phyloP scores from a whole-genome alignment of 768 basidiomycete species.

The Boletellus sp. region DNA sequence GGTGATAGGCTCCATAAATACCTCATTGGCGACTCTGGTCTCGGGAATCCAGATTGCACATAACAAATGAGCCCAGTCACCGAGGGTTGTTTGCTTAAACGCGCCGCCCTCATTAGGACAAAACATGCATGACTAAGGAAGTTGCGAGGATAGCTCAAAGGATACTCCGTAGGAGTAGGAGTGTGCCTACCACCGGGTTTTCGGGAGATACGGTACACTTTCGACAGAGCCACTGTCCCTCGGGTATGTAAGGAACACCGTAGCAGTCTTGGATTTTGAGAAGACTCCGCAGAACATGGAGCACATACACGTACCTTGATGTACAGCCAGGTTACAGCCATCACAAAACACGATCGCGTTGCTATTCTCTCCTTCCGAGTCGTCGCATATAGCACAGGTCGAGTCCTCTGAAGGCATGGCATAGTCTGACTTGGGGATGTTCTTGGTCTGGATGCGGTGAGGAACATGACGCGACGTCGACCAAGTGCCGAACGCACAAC shows the following conservation, averaged over 20 bases:
- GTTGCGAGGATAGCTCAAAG: neutral
- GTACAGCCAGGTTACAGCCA: conserved; percentile 98
- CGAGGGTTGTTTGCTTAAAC: conserved; percentile 92
- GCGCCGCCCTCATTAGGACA: conserved; percentile 97
- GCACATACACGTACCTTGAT: conserved; percentile 70
- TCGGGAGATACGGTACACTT: conserved; percentile 99
- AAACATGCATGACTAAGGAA: conserved; percentile 76
- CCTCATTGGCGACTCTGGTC: conserved; percentile 86
- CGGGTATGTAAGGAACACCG: conserved; percentile 97
- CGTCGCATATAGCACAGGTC: conserved; percentile 95
- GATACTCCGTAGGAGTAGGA: neutral
- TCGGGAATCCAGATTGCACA: conserved; percentile 99
- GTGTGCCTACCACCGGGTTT: conserved; percentile 76
- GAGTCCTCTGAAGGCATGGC: conserved; percentile 93
- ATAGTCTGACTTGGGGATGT: conserved; percentile 84
- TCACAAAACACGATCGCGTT: conserved; percentile 99
- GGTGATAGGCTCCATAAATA: conserved; percentile 98
- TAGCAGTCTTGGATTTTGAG: conserved; percentile 76
- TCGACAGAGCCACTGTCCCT: conserved; percentile 98
- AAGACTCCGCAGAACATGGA: neutral
- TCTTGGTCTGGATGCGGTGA: conserved; percentile 65
- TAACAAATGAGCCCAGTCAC: conserved; percentile 93
- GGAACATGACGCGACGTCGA: conserved; percentile 1
- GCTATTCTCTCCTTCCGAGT: conserved; percentile 96
- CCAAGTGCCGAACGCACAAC: conserved; percentile 19